Base-by-base conservation (phyloP, 2,329 filamentous ascomycete species). In the Nothophaeocryptopus gaeumannii region DNA sequence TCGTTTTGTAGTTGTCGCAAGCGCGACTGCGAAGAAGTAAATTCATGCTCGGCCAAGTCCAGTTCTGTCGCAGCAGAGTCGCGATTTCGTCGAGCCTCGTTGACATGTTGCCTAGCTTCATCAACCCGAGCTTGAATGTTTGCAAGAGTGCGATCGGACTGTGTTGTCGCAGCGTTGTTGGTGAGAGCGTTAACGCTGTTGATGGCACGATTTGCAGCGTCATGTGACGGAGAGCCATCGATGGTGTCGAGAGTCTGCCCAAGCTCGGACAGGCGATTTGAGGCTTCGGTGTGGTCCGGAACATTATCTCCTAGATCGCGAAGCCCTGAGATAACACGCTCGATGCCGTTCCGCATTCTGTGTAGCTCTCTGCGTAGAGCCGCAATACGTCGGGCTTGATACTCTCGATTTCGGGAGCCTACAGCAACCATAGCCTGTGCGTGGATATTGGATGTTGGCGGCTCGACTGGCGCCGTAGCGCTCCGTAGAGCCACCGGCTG, bases 301-400 rank as follows among this genome's bases (percentile, higher is more conserved):
- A 69, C 61, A 29, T 57, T 52, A 52, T 70, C 67, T 29, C 67
- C 68, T 2, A 70, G 54, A 30, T 69, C 67, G 31, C 66, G 56
- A 12, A 70, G 58, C 2, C 67, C 67, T 20, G 63, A 58, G 12
- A 69, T 65, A 26, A 70, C 65, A 14, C 67, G 59, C 53, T 70
- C 67, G 29, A 70, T 68, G 20, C 68, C 67, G 40, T 59, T 67
- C 12, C 68, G 60, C 66, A 70, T 69, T 2, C 67, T 59, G 26
- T 64, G 57, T 5, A 70, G 59, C 46, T 70, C 68, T 32, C 67
- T 58, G n/a, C 67, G 62, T 10, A 70, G 55, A 29, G 68, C 67
- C 16, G 67, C 63, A 8, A 70, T 60, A 3, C 67, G 61, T 2
- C 67, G 65, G 39, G 56, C 53, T 46, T 68, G 66, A 41, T 68